These are phyloP conservation scores for Penicillium sp. DNA, from an alignment of 2,329 filamentous ascomycete species.

Conservation along the genomic window DNA sequence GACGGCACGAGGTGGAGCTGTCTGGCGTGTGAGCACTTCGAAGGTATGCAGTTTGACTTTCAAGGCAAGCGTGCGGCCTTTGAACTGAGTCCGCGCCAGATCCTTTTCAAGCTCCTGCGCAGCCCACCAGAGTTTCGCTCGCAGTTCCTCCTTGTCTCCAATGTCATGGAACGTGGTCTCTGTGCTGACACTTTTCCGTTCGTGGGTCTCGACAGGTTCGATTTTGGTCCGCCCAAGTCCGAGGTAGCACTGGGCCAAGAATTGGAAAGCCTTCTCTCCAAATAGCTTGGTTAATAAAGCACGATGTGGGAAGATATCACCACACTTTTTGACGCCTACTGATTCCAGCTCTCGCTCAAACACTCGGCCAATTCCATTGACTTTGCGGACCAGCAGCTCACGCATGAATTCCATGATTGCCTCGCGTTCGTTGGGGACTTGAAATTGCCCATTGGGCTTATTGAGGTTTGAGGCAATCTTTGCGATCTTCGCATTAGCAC, in stretches of 20 bases:
- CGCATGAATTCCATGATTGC: conserved; percentile 85
- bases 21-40: conserved; percentile 83
- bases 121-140: conserved; percentile 74
- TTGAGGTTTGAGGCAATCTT: conserved; percentile 96
- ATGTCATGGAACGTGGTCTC: conserved; percentile 89
- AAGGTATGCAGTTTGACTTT: conserved; percentile 96
- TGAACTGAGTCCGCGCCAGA: conserved; percentile 74
- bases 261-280: conserved; percentile 86
- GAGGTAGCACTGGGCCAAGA: conserved; percentile 78
- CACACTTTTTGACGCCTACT: conserved; percentile 83
- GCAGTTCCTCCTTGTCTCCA: conserved; percentile 64
- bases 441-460: conserved; percentile 92
- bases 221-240: conserved; percentile 83
- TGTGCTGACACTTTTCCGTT: conserved; percentile 90
- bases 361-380: conserved; percentile 92
- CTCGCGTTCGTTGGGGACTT: conserved; percentile 68
- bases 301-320: conserved; percentile 77
- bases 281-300: conserved; percentile 75
- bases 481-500: conserved; percentile 86
- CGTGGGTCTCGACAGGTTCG: conserved; percentile 82
- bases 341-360: conserved; percentile 88
- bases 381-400: conserved; percentile 78
- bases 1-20: conserved; percentile 70
- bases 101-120: conserved; percentile 88
- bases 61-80: conserved; percentile 84